Conservation (phyloP, 176 grass and related monocot genomes). For the Metroxylon sagu region DNA sequence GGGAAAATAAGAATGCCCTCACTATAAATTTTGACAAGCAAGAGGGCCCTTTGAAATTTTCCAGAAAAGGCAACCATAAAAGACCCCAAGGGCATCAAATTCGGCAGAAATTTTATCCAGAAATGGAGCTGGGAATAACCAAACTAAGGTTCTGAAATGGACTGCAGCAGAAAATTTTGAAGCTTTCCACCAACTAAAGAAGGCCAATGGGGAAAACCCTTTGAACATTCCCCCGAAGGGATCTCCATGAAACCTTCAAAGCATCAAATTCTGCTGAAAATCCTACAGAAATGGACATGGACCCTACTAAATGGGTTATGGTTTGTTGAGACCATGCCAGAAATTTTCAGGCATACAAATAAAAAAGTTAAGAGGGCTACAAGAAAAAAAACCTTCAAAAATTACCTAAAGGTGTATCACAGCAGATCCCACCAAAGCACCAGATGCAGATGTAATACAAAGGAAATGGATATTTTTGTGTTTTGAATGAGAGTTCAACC, state of each 20-base stretch:
- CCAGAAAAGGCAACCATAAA: slow-evolving; percentile 4
- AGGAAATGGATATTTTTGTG: too few species aligned
- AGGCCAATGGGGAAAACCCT: slow-evolving; percentile 14
- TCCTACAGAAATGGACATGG: too few species aligned
- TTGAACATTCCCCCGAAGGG: slow-evolving; percentile 43
- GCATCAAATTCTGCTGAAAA: slow-evolving; percentile 27
- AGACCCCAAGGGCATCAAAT: too few species aligned
- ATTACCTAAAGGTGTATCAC: slow-evolving; percentile 37
- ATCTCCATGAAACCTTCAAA: slow-evolving; percentile 47
- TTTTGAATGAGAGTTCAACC: too few species aligned
- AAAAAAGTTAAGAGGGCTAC: slow-evolving; percentile 5
- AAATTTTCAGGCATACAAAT: neutral
- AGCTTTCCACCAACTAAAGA: slow-evolving; percentile 31
- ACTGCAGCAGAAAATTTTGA: slow-evolving; percentile 31
- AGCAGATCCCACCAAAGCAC: neutral
- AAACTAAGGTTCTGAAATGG: slow-evolving; percentile 36
- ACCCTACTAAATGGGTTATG: too few species aligned
- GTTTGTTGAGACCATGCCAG: neutral
- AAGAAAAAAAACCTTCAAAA: slow-evolving; percentile 27
- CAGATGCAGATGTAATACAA: too few species aligned
- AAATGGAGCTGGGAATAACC: slow-evolving; percentile 29
- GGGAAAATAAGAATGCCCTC: too few species aligned
- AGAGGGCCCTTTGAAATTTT: slow-evolving; percentile 11
- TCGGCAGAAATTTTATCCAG: too few species aligned
- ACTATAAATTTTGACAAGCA: too few species aligned